Evolutionary conservation across 2,329 filamentous ascomycete species (phyloP), one percentile per base, ranked within the genome.

Genomic region (Metarhizium sp.): DNA sequence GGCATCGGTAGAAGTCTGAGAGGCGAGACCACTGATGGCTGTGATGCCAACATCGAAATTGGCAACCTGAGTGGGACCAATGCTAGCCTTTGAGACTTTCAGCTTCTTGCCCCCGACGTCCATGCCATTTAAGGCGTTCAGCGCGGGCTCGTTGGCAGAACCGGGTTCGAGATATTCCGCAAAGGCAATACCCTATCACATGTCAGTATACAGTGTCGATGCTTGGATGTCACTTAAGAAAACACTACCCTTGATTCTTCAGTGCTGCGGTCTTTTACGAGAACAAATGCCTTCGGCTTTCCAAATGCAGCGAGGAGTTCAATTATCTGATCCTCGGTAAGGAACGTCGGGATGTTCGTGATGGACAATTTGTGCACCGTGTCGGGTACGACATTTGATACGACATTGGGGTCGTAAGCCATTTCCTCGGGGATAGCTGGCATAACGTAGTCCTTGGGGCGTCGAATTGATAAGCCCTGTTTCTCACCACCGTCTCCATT

Each of bases 391-490:
- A 89, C 75, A 59, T 80, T 87, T 2, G 90, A 88, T 42, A 96
- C 79, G 1, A 88, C 82, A 5, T 89, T 89, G 42, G 87, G 85
- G 64, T 92, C 84, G 63, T 87, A 86, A 45, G 86, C 80, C 48
- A 82, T 79, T 30, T 91, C 86, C 50, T 92, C 88, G 1, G 82
- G 81, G 38, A 88, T 78, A 14, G 88, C 85, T 10, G 92, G 92
- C 53, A 95, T 91, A 63, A 97, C 96, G 71, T 97, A 99, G 70
- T 99, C 94, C 74, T 95, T 96, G 46, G 95, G 95, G 49, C 94
- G 84, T 60, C 85, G 85, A 62, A 97, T 90, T 40, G 84, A 79
- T 43, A 97, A 77, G 6, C 87, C 87, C 50, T 73, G 68, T 25
- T 74, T 77, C 3, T 75, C 75, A 53, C 84, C 81, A 34, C 77